phyloP scores from a whole-genome alignment of 305 asterid species.

The Fraxinus paxiana region DNA sequence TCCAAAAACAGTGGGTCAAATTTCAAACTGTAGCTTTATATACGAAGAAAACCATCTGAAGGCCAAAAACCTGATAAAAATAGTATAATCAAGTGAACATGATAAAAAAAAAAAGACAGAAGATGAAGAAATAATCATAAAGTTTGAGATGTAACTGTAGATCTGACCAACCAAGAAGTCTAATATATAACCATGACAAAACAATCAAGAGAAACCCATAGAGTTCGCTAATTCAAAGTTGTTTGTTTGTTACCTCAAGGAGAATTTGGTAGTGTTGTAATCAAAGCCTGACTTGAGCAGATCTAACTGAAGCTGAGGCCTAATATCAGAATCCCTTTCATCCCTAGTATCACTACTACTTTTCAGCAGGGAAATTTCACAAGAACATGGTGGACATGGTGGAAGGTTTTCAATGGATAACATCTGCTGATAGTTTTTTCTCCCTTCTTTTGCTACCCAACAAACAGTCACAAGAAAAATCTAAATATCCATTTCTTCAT shows the following conservation, averaged over 20 bases:
- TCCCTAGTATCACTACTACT: conserved; percentile 32
- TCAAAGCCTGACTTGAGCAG: conserved; percentile 30
- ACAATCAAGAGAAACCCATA: not conserved
- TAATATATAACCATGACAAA: not conserved
- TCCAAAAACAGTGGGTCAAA: conserved; percentile 24
- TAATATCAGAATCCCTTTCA: conserved; percentile 46
- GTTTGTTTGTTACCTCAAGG: conserved; percentile 63
- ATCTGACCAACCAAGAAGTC: conserved; percentile 42
- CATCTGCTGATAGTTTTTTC: conserved; percentile 67
- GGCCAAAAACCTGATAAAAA: conserved; percentile 25
- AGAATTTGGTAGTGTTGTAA: conserved; percentile 44
- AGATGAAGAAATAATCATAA: conserved; percentile 8
- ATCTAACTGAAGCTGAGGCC: conserved; percentile 49
- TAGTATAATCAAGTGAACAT: conserved; percentile 25
- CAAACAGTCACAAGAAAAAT: conserved; percentile 75
- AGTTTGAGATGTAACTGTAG: conserved; percentile 24
- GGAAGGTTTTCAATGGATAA: conserved; percentile 92
- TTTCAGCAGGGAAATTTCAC: conserved; percentile 48
- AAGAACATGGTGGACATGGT: conserved; percentile 57
- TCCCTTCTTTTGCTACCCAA: conserved; percentile 66
- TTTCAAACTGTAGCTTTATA: conserved; percentile 18
- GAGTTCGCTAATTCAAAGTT: not conserved
- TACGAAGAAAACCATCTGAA: conserved; percentile 23
- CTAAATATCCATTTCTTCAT: conserved; percentile 34
- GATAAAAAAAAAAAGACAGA: conserved; percentile 7